phyloP scores from a whole-genome alignment of 1,284 basidiomycete species.

The Volvariella volvacea region DNA sequence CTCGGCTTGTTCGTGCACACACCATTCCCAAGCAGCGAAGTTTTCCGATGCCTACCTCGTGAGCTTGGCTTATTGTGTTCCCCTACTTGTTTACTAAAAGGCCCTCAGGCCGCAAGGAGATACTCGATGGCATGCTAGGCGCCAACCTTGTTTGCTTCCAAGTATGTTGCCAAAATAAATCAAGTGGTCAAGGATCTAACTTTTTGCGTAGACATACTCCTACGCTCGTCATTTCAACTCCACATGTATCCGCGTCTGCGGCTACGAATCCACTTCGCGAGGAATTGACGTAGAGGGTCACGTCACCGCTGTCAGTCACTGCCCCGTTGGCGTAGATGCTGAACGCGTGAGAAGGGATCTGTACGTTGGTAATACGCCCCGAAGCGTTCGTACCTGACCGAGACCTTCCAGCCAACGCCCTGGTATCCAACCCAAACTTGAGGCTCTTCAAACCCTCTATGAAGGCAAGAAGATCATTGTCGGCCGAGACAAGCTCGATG shows the following conservation, averaged over 20 bases:
- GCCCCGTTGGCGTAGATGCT: conserved; percentile 97
- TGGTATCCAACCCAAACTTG: conserved; percentile 85
- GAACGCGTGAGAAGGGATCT: conserved; percentile 83
- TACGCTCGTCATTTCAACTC: conserved; percentile 95
- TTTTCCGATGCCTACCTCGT: conserved; percentile 92
- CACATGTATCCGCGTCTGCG: conserved; percentile 93
- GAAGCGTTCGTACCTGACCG: neutral
- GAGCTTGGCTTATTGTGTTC: conserved; percentile 21
- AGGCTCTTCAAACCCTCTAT: conserved; percentile 81
- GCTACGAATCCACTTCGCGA: conserved; percentile 80
- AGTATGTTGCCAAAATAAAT: conserved; percentile 21
- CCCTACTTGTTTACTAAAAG: neutral
- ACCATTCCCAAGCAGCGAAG: conserved; percentile 94
- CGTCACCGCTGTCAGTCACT: conserved; percentile 82
- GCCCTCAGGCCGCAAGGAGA: conserved; percentile 70
- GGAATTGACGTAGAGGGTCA: conserved; percentile 92
- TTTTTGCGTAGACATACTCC: conserved; percentile 70
- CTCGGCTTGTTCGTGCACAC: conserved; percentile 96
- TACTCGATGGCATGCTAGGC: conserved; percentile 97
- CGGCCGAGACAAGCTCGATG: conserved; percentile 97
- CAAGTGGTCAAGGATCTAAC: neutral
- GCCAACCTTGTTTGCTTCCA: conserved; percentile 97
- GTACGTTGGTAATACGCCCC: conserved; percentile 29
- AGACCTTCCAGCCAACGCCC: conserved; percentile 52
- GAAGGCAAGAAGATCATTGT: conserved; percentile 98